Conservation (phyloP, 1,284 basidiomycete species). For the Entoloma clypeatum region DNA sequence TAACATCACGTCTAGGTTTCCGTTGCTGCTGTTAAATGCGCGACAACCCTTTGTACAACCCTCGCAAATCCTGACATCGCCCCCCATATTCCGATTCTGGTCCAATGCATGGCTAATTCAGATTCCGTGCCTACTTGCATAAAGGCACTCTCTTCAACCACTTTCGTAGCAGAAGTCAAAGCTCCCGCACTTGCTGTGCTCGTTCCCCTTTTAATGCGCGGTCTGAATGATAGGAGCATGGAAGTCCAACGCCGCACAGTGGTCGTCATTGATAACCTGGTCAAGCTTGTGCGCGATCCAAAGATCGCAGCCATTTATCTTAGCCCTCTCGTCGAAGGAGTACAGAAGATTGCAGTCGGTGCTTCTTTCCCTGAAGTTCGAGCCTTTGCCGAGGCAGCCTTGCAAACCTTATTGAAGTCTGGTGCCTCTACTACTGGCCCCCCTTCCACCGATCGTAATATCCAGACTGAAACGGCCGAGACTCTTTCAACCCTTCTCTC, state of each 20-base stretch:
- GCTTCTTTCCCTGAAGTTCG: slow-evolving; percentile 97
- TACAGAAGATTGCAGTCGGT: slow-evolving; percentile 85
- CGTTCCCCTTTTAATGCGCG: slow-evolving; percentile 89
- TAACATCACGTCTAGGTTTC: slow-evolving; percentile 73
- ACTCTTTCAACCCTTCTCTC: slow-evolving; percentile 56
- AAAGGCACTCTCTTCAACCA: slow-evolving; percentile 92
- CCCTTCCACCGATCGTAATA: slow-evolving; percentile 63
- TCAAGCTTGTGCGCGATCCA: slow-evolving; percentile 95
- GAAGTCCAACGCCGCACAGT: slow-evolving; percentile 88
- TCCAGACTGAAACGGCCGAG: slow-evolving; percentile 56
- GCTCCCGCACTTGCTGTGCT: slow-evolving; percentile 95
- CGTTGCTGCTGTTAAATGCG: slow-evolving; percentile 86
- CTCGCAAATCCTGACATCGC: slow-evolving; percentile 93
- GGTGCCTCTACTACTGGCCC: slow-evolving; percentile 74
- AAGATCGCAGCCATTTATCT: slow-evolving; percentile 89
- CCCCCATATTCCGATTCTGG: slow-evolving; percentile 87
- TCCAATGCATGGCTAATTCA: slow-evolving; percentile 94
- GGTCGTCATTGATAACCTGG: slow-evolving; percentile 94
- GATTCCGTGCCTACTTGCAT: slow-evolving; percentile 87
- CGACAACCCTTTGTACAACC: slow-evolving; percentile 88
- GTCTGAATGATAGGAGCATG: slow-evolving; percentile 94
- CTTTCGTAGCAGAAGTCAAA: slow-evolving; percentile 97
- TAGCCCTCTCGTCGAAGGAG: slow-evolving; percentile 85
- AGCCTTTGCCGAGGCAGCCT: slow-evolving; percentile 81
- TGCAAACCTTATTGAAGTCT: slow-evolving; percentile 73